Percentiles rank a stretch among this genome's conserved stretches.
phyloP scores from a whole-genome alignment of 768 basidiomycete species.

The Boletales sp. region DNA sequence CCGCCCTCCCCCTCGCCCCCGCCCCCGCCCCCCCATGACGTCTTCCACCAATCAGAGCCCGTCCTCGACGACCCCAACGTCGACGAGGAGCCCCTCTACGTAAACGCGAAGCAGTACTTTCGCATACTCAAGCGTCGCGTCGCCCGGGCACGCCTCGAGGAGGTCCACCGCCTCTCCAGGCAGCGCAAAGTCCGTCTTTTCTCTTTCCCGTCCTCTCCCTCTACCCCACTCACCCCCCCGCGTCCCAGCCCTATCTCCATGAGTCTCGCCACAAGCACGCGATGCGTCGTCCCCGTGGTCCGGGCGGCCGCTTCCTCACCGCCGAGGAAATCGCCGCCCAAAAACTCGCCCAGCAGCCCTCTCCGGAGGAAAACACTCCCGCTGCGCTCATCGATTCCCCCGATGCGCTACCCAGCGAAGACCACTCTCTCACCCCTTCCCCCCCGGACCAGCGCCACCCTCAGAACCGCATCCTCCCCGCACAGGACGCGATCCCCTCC shows the following conservation, averaged over 20 bases:
- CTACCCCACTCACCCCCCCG: constrained; percentile 7
- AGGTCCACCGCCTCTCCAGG: constrained; percentile 87
- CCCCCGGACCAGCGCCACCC: constrained; percentile 12
- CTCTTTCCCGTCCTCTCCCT: background rate
- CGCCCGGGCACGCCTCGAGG: constrained; percentile 87
- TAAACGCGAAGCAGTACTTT: constrained; percentile 99
- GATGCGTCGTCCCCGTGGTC: constrained; percentile 93
- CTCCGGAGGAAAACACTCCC: constrained; percentile 20
- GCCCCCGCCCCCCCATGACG: constrained; percentile 25
- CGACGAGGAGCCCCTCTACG: constrained; percentile 97
- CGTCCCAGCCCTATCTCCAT: constrained; percentile 86
- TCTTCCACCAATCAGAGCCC: constrained; percentile 32
- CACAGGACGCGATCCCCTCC: constrained; percentile 12
- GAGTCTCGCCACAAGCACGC: constrained; percentile 98
- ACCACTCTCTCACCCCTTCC: background rate
- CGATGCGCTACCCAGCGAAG: constrained; percentile 3
- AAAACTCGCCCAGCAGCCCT: constrained; percentile 40
- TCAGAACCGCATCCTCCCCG: constrained; percentile 17
- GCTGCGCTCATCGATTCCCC: constrained; percentile 17
- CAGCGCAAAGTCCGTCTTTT: constrained; percentile 74
- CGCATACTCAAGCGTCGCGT: constrained; percentile 94
- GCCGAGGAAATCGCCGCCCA: constrained; percentile 92
- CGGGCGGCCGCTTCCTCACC: constrained; percentile 96
- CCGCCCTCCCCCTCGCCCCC: constrained; percentile 27
- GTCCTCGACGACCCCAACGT: constrained; percentile 42